Conservation (phyloP, 2,329 filamentous ascomycete genomes). For the Trichoderma sp. region DNA sequence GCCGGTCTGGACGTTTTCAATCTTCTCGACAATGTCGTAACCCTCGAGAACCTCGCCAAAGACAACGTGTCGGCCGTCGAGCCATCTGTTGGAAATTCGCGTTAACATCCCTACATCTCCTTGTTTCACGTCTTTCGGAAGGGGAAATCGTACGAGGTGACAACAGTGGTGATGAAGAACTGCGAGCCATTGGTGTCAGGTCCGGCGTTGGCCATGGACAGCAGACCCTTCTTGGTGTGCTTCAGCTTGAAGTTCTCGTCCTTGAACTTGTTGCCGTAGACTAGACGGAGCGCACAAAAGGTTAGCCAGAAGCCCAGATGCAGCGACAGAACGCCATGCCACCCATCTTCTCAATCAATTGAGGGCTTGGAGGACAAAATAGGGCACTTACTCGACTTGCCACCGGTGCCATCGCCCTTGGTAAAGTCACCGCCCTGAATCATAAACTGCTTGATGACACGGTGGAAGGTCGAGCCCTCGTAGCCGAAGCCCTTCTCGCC, state of each 20-base stretch:
- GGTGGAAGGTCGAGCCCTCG: constrained; percentile 81
- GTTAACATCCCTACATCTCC: background rate
- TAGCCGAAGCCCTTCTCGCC: constrained; percentile 87
- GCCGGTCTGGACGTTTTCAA: constrained; percentile 70
- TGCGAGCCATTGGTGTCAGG: constrained; percentile 86
- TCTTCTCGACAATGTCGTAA: constrained; percentile 77
- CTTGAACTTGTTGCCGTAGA: constrained; percentile 81
- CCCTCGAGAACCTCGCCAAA: constrained; percentile 89
- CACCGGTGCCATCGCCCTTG: constrained; percentile 77
- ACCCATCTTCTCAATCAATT: too few relatives aligned
- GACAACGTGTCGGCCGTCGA: constrained; percentile 82
- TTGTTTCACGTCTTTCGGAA: background rate
- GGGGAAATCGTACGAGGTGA: constrained; percentile 64
- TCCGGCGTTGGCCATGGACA: constrained; percentile 86
- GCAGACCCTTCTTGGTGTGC: constrained; percentile 80
- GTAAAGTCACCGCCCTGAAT: constrained; percentile 91
- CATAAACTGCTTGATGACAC: constrained; percentile 90
- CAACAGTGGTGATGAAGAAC: constrained; percentile 86
- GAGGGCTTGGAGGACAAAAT: too few relatives aligned
- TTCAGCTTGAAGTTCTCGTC: constrained; percentile 97
- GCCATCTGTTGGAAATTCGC: constrained; percentile 58
- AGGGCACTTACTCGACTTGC: constrained; percentile 71
- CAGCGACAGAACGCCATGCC: background rate
- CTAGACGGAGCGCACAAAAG: constrained; percentile 41
- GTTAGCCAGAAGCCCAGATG: background rate